Evolutionary conservation across 73 alveolate genomes (phyloP).

Genomic region (Diophrys sp.): DNA sequence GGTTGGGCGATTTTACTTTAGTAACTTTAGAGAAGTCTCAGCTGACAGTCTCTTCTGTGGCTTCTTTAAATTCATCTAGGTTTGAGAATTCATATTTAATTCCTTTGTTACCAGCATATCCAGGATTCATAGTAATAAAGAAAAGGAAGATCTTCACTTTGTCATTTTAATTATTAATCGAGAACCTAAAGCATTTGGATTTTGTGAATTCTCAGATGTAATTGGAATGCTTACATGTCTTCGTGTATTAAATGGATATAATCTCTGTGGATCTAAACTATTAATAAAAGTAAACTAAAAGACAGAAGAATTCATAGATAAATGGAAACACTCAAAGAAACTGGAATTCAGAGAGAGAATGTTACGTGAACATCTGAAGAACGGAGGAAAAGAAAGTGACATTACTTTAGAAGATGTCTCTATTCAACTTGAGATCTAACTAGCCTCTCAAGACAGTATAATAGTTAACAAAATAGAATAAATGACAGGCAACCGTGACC

Average conservation of each 20-base stretch:
- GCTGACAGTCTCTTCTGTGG: too few relatives aligned
- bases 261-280: neutral
- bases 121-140: too few relatives aligned
- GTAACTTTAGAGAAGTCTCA: too few relatives aligned
- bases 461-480: neutral
- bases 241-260: neutral
- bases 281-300: too few relatives aligned
- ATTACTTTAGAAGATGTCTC: neutral
- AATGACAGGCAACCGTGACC: too few relatives aligned
- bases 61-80: too few relatives aligned
- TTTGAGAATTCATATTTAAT: too few relatives aligned
- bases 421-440: neutral
- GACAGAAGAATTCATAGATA: neutral
- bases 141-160: too few relatives aligned
- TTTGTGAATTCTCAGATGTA: neutral
- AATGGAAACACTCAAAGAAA: neutral
- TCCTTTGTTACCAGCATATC: too few relatives aligned
- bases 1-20: too few relatives aligned
- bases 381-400: neutral
- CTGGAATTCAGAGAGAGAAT: neutral
- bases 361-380: neutral
- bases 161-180: too few relatives aligned
- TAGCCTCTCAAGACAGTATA: neutral
- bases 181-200: neutral
- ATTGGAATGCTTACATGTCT: neutral